Base-by-base conservation (phyloP, 352 stramenopile species). In the Phytophthora pinifolia region DNA sequence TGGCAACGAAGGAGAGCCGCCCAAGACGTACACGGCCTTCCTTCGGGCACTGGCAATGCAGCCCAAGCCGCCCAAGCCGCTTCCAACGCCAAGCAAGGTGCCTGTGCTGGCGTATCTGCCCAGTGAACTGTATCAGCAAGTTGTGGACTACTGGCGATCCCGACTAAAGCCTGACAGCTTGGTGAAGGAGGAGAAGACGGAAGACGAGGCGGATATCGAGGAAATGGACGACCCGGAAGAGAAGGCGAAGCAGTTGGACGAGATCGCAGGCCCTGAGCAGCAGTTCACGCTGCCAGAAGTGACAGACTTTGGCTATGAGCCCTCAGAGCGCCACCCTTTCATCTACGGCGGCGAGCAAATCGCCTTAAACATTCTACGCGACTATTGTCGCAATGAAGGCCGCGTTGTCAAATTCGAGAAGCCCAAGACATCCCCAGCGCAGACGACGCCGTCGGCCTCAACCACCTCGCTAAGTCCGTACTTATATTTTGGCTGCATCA, bases 401-500 rank as follows among this genome's bases (percentile, higher is more conserved):
- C 97, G 89, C 56, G 87, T 98, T 10, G 80, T 89, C 22, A 91
- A 80, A 27, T 99, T 99, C 68, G 93, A 98, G 65, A 99, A 99
- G 64, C 97, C 97, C 27, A 98, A 99, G 64, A 99, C 96, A 2
- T 89, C 77, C 3, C 96, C 94, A 2, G 96, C 88, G 31, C 85
- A 96, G 47, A 89, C 92, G 36, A 55, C 70, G 8, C 78, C 94
- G 20, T 87, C 81, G 33, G 79, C 92, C 20, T 97, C 89, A n/a
- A 99, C 97, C 10, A 99, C 96, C n/a, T 92, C 85, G 43, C 69
- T 99, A 9, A 96, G 78, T 58, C 93, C 96, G 32, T 99, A 98
- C 67, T 60, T 99, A 54, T 97, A 88, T 57, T 89, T 96, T 54
- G 96, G 96, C 12, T 98, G 92, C 62, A 60, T 99, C 15, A 98